Evolutionary conservation across 139 green algal species (phyloP), one percentile per base, ranked within the genome.

Genomic region (Pseudopediastrum boryanum): DNA sequence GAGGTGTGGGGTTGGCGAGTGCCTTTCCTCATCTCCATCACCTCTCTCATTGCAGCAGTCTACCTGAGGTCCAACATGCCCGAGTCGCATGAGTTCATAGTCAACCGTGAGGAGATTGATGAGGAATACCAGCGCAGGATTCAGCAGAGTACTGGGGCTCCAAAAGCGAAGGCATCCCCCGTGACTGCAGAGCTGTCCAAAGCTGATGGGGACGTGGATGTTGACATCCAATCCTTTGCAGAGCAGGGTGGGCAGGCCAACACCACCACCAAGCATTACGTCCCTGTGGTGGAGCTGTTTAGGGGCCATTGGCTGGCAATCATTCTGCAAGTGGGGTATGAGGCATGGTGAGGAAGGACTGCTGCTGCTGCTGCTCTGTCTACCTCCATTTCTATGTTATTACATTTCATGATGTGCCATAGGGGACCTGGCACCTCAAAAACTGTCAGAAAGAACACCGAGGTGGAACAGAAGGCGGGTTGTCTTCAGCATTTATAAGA

Each of bases 1-100:
- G 50, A 59, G 52, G 9, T 81, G 39, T 84, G 48, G 48, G 72
- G 79, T 8, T 85, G 79, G 79, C 79, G 79, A 33, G 66, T 85
- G 7, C 79, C 79, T 48, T 85, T 82, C 54, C 35, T 77, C 13
- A 33, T 72, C 9, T 73, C 72, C 23, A 56, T 66, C 3, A 6
- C 66, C 42, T 73, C 50, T 39, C 64, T 73, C 2, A 31, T 72
- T 16, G 71, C 78, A 12, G 79, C 71, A 5, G 29, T 78, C 25
- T 54, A 43, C 1, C 73, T 85, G 63, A 35, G 79, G 1, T 21
- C 29, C 39, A 46, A 73, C 39, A 80, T 85, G 79, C 72, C 73
- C n/a, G 79, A 85, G 52, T 64, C 79, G 13, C 27, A 82, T 5
- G 72, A 78, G 58, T 75, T 84, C 70, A 75, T 41, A 23, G 36